Conservation (phyloP, 179 eudicot species). For the Beta macrorhiza region DNA sequence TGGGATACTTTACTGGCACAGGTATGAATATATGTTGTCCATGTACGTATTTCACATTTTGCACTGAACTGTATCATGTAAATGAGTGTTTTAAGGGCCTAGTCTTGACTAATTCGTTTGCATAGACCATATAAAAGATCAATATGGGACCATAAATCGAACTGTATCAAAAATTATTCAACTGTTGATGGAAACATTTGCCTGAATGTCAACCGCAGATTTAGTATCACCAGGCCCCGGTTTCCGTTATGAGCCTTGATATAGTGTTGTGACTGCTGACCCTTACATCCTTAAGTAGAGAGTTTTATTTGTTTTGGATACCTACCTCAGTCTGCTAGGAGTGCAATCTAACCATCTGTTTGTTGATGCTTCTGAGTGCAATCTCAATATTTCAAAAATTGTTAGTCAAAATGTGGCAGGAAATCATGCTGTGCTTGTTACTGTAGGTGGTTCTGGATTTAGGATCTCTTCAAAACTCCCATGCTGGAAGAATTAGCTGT, state of each 20-base stretch:
- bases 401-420: neutral
- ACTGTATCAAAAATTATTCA: neutral
- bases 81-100: neutral
- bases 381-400: neutral
- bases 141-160: too few relatives aligned
- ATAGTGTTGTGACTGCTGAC: neutral
- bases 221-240: neutral
- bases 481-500: slow-evolving; percentile 67
- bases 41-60: neutral
- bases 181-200: neutral
- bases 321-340: neutral
- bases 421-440: neutral
- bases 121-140: neutral
- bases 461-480: slow-evolving; percentile 84
- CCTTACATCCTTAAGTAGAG: neutral
- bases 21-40: slow-evolving; percentile 41
- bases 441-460: slow-evolving; percentile 70
- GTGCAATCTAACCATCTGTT: neutral
- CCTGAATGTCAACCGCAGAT: neutral
- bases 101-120: neutral
- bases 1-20: slow-evolving; percentile 89
- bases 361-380: neutral
- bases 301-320: neutral
- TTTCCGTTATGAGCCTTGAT: neutral
- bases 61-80: neutral